phyloP scores from a whole-genome alignment of 164 flowering plant species.

The Kingdonia uniflora region DNA sequence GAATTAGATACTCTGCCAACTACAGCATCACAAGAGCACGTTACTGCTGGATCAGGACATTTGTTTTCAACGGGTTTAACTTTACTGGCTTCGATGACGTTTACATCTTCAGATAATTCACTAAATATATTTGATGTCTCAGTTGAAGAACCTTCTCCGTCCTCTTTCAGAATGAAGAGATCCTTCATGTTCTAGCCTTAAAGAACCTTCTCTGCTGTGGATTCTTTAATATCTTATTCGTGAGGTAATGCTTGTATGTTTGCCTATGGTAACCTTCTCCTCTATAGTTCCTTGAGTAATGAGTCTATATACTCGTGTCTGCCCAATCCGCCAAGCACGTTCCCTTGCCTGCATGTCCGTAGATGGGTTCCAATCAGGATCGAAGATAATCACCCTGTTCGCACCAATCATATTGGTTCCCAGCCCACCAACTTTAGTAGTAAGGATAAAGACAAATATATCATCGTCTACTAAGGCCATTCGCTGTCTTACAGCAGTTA shows the following conservation, averaged over 20 bases:
- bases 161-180: conserved; percentile 77
- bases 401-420: conserved; percentile 98
- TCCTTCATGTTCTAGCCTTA: conserved; percentile 91
- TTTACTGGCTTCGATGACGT: conserved; percentile 38
- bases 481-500: conserved; percentile 81
- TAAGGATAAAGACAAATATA: conserved; percentile 72
- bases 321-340: conserved; percentile 99
- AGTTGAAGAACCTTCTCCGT: conserved; percentile 53
- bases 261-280: conserved; percentile 98
- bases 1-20: conserved; percentile 13
- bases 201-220: conserved; percentile 96
- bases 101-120: conserved; percentile 55
- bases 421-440: conserved; percentile 95
- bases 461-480: conserved; percentile 92
- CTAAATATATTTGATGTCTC: conserved; percentile 87
- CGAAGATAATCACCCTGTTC: conserved; percentile 88
- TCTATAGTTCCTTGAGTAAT: conserved; percentile 96
- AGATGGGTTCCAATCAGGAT: conserved; percentile 99
- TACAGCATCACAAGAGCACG: conserved; percentile 12
- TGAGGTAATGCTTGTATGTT: conserved; percentile 90
- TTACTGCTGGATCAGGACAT: conserved; percentile 7
- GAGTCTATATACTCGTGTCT: conserved; percentile 79
- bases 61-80: conserved; percentile 22
- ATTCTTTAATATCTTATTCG: conserved; percentile 87
- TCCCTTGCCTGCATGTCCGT: conserved; percentile 99